Base-by-base conservation (phyloP, 768 basidiomycete genomes). In the Lactarius vividus region DNA sequence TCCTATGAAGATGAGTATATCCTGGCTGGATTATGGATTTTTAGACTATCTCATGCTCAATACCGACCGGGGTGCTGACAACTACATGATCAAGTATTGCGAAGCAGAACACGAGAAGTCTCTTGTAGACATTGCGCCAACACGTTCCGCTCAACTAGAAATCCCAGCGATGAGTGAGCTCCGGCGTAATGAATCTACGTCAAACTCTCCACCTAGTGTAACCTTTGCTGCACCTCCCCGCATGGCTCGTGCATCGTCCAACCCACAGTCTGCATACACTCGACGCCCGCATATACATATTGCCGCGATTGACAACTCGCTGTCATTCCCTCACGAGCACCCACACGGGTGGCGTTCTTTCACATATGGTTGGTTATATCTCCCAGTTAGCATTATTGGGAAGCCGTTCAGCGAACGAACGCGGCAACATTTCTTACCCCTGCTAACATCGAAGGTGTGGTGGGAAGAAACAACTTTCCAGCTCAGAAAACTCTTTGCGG, bases 31-130 rank as follows among this genome's bases (percentile, higher is more conserved):
- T 35, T 16, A 39, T 26, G 52, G 49, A 16, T 53, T 28, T 9
- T 26, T 59, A 91, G 93, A 96, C 76, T 94, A 90, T 76, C 81
- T 96, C 53, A 96, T 96, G 89, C 85, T 93, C 60, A 96, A 95
- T 75, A 96, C 94, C 23, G 94, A 94, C 73, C 86, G 93, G 59
- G 88, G 86, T 20, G 88, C 91, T 1, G 92, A 94, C 78, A 93
- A 94, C 75, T 94, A 91, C 76, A 94, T 94, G 92, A 89, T 94
- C 77, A 94, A 92, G 75, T 92, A 88, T 73, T 94, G 92, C 73
- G 89, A 91, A 76, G 88, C 84, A 53, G 86, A 85, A 46, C 89
- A 90, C 64, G 91, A 92, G 69, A 92, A 89, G 73, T 78, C 86
- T 0, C 80, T 90, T 53, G 87, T 94, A 33, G 88, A 92, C 65